Conservation (phyloP, 2,329 filamentous ascomycete species). For the Paecilomyces fulvus region DNA sequence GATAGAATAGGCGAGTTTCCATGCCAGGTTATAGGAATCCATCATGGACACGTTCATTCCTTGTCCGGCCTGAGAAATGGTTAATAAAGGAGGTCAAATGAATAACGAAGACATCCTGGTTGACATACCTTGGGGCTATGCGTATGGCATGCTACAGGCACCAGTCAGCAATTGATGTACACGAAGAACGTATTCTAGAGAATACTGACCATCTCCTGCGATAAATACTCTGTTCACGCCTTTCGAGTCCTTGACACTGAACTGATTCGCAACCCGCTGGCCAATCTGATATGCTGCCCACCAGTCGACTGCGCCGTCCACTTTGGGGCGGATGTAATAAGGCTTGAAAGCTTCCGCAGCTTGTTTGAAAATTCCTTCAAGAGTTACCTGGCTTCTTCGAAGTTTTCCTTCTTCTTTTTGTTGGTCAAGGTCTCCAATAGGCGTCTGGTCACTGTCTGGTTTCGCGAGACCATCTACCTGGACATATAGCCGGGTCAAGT, state of each 20-base stretch:
- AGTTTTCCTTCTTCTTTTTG: constrained; percentile 51
- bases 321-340: constrained; percentile 54
- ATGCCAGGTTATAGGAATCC: constrained; percentile 26
- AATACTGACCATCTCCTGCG: constrained; percentile 51
- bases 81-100: not conserved
- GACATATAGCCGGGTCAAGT: constrained; percentile 60
- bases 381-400: constrained; percentile 55
- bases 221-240: constrained; percentile 65
- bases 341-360: constrained; percentile 59
- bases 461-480: constrained; percentile 28
- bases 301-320: constrained; percentile 56
- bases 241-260: constrained; percentile 53
- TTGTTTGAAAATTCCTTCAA: constrained; percentile 54
- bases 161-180: not conserved
- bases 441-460: constrained; percentile 13
- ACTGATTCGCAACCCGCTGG: constrained; percentile 48
- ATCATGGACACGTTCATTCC: constrained; percentile 47
- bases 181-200: not conserved
- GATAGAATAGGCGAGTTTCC: constrained; percentile 14
- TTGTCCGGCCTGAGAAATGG: not conserved
- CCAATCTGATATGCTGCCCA: constrained; percentile 71
- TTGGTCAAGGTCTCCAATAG: not conserved
- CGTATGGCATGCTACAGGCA: constrained; percentile 58
- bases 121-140: constrained; percentile 56
- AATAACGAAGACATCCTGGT: constrained; percentile 30